These are phyloP conservation scores for Heliocybe sulcata DNA, from an alignment of 1,284 basidiomycete species.

Conservation along the genomic window DNA sequence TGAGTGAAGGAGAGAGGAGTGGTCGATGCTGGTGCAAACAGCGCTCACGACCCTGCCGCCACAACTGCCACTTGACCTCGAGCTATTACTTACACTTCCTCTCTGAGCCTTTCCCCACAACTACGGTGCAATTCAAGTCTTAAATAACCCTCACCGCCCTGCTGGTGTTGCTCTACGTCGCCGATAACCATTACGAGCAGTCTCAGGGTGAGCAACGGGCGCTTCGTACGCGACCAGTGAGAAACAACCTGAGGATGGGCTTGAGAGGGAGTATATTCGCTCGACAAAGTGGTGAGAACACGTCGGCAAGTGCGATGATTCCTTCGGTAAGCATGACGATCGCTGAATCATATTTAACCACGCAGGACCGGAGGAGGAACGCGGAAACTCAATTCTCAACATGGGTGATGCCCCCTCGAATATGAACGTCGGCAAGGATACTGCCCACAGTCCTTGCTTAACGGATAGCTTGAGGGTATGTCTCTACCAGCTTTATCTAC, in stretches of 20 bases:
- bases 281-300: not conserved
- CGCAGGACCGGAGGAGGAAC: not conserved
- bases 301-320: not conserved
- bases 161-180: not conserved
- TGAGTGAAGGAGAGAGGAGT: not conserved
- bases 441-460: no score
- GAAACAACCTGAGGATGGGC: not conserved
- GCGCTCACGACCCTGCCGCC: not conserved
- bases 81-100: not conserved
- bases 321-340: not conserved
- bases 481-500: not conserved
- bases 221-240: not conserved
- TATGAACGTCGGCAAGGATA: no score
- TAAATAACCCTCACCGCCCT: not conserved
- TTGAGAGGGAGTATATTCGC: not conserved
- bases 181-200: not conserved
- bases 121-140: not conserved
- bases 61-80: not conserved
- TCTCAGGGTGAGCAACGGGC: not conserved
- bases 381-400: not conserved
- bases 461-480: no score
- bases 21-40: not conserved
- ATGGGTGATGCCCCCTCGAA: no score
- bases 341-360: not conserved
- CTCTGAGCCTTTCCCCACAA: not conserved